Evolutionary conservation across 2,329 filamentous ascomycete genomes (phyloP), one percentile per base, ranked within the genome.

Genomic region (Coniochaeta prunicola): DNA sequence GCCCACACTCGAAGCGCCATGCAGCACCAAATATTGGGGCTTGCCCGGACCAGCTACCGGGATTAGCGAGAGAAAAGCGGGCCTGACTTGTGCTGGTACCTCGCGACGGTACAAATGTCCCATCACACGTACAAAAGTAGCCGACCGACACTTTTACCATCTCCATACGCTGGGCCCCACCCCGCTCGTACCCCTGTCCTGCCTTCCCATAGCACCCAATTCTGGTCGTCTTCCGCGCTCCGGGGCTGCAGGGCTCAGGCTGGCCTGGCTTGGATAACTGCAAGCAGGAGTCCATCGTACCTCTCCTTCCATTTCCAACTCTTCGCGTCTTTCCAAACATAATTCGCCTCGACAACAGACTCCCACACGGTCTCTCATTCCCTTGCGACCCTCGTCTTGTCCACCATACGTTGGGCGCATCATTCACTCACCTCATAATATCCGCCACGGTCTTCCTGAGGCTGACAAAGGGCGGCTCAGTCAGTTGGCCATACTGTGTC

Each of bases 11-110:
- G 54, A 56, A 56, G 54, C 54, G 54, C 54, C 54, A 30, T 40
- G 34, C 33, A 56, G 19, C 24, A 30, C 33, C 21, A 56, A 56
- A 42, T 38, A 12, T 26, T 42, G 1, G 30, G 33, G 53, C 30
- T 54, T 15, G 53, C 2, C 33, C 13, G 33, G 24, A 19, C 54
- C 26, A 8, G 5, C 24, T 30, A 59, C 64, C 65, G 61, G 60
- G 64, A 57, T 66, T 67, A 64, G 66, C 66, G 66, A 66, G 58
- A 53, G 53, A 60, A 45, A 45, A 62, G 61, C 59, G 59, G 53
- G 30, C 17, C 24, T 13, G 10, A 10, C 4, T 34, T 36, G 30
- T 33, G 53, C 53, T 21, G 30, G n/a, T 55, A 36, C 30, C 26
- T 55, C 10, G 21, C 13, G 28, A 9, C 53, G 53, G 53, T 33